A percentile compares a stretch with the other conserved stretches of the same genome.
phyloP scores from a whole-genome alignment of 164 flowering plant genomes.

The Hamamelis virginiana region DNA sequence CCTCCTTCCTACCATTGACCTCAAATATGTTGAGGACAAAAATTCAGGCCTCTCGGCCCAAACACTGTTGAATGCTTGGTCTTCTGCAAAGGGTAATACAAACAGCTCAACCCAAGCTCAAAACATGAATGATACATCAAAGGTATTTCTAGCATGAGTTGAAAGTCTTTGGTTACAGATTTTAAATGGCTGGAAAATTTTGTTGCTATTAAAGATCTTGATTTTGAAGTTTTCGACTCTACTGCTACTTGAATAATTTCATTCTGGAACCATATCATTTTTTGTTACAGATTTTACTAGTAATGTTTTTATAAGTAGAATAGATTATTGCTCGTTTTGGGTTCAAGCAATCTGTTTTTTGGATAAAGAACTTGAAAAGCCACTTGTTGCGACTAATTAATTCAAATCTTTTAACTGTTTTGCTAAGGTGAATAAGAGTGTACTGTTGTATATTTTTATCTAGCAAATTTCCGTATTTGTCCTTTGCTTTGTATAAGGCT shows the following conservation, averaged over 20 bases:
- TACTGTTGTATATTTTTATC: neutral
- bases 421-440: neutral
- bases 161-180: neutral
- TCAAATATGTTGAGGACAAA: conserved; percentile 29
- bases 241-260: neutral
- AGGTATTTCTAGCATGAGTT: conserved; percentile 28
- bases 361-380: neutral
- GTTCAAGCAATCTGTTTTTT: neutral
- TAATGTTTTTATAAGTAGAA: too few relatives aligned
- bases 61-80: conserved; percentile 22
- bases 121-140: conserved; percentile 30
- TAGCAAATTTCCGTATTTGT: too few relatives aligned
- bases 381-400: neutral
- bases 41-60: conserved; percentile 28
- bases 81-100: conserved; percentile 19
- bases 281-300: neutral
- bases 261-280: neutral
- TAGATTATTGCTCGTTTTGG: too few relatives aligned
- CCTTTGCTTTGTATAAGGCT: too few relatives aligned
- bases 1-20: conserved; percentile 35
- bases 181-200: neutral
- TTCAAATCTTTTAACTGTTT: neutral
- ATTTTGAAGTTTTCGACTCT: neutral
- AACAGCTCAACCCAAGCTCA: conserved; percentile 23
- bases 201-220: neutral